These are phyloP conservation scores for Yamadazyma mexicana DNA, from an alignment of 1,139 yeast genomes.

Conservation along the genomic window DNA sequence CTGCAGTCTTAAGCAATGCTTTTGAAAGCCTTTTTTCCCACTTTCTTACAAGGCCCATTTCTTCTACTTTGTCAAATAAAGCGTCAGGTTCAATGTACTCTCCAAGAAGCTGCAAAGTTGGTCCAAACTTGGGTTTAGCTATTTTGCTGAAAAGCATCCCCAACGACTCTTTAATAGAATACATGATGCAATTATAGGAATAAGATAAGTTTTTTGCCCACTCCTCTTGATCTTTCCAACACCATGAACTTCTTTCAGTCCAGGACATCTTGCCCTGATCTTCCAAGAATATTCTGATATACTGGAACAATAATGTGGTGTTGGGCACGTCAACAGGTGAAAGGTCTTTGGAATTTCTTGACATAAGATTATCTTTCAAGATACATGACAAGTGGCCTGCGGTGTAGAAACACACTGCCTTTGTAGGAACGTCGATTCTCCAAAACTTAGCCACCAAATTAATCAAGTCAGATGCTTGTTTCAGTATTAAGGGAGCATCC, in stretches of 20 bases:
- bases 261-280: constrained; percentile 34
- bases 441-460: constrained; percentile 54
- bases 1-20: constrained; percentile 53
- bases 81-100: constrained; percentile 53
- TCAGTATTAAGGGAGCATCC: constrained; percentile 31
- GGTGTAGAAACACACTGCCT: constrained; percentile 52
- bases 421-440: constrained; percentile 57
- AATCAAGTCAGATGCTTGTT: constrained; percentile 43
- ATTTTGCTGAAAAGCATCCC: constrained; percentile 45
- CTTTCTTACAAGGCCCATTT: constrained; percentile 41
- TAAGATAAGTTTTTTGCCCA: constrained; percentile 52
- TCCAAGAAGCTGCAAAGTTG: constrained; percentile 51
- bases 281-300: constrained; percentile 30
- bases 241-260: constrained; percentile 44
- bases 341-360: constrained; percentile 25
- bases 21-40: constrained; percentile 56
- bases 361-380: constrained; percentile 30
- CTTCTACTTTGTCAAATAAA: constrained; percentile 36
- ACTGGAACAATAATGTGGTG: constrained; percentile 27
- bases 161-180: constrained; percentile 46
- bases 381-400: constrained; percentile 50
- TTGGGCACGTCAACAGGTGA: constrained; percentile 33
- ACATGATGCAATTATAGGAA: constrained; percentile 50
- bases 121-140: constrained; percentile 63
- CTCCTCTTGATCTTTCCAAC: constrained; percentile 48